Conservation (phyloP, 306 rosid species). For the Vigna unguiculata region DNA sequence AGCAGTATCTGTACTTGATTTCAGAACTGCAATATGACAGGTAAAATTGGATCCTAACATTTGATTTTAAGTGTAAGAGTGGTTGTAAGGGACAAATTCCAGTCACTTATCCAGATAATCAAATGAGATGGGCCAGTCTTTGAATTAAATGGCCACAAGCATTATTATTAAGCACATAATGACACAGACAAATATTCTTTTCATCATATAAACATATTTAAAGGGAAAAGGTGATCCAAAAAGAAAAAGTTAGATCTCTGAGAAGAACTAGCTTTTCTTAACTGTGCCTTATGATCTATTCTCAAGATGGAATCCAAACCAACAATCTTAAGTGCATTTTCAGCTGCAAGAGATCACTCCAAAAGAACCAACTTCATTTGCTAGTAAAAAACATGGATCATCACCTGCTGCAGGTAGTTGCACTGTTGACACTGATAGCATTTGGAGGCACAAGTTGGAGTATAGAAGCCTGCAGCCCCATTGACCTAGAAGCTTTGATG, state of each 20-base stretch:
- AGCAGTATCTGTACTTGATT: not conserved
- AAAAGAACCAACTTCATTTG: not conserved
- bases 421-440: slow-evolving; percentile 35
- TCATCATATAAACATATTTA: slow-evolving; percentile 13
- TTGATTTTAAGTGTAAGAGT: too few species aligned
- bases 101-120: not conserved
- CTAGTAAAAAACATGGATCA: slow-evolving; percentile 34
- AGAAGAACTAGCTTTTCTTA: not conserved
- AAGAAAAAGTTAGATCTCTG: slow-evolving; percentile 44
- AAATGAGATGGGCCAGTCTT: slow-evolving; percentile 1
- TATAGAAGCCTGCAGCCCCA: slow-evolving; percentile 46
- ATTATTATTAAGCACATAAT: slow-evolving; percentile 44
- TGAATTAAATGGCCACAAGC: slow-evolving; percentile 26
- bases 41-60: not conserved
- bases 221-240: slow-evolving; percentile 22
- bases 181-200: slow-evolving; percentile 50
- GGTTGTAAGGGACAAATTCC: too few species aligned
- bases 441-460: slow-evolving; percentile 31
- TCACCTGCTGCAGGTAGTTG: slow-evolving; percentile 34
- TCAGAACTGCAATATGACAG: not conserved
- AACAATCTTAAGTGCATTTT: not conserved
- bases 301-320: slow-evolving; percentile 22
- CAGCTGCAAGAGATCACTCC: not conserved
- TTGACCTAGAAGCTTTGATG: slow-evolving; percentile 56
- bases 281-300: slow-evolving; percentile 17